Evolutionary conservation across 2,329 filamentous ascomycete genomes (phyloP).

Genomic region (Alternaria dauci): DNA sequence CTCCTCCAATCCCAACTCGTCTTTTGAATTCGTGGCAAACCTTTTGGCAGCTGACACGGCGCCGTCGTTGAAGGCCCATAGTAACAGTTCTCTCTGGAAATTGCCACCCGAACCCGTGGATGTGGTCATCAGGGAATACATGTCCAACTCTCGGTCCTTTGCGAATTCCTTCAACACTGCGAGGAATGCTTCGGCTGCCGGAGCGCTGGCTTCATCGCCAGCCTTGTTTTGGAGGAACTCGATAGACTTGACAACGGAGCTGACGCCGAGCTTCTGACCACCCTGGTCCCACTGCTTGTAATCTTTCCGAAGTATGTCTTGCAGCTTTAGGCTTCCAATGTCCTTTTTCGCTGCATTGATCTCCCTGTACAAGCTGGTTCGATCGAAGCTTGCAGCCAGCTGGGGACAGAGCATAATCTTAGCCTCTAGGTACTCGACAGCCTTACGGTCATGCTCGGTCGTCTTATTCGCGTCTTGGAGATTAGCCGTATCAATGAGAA

Average conservation of each 20-base stretch:
- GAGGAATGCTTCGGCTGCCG: constrained; percentile 54
- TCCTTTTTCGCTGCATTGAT: constrained; percentile 73
- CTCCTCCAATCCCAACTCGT: constrained; percentile 64
- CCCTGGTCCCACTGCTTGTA: constrained; percentile 78
- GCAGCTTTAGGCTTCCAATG: constrained; percentile 66
- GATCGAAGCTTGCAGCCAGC: constrained; percentile 58
- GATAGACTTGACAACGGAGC: constrained; percentile 70
- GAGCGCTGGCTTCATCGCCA: constrained; percentile 47
- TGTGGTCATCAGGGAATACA: constrained; percentile 76
- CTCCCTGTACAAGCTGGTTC: constrained; percentile 65
- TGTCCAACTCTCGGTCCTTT: constrained; percentile 65
- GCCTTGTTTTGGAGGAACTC: constrained; percentile 66
- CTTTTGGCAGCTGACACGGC: constrained; percentile 61
- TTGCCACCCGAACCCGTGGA: constrained; percentile 60
- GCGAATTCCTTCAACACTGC: constrained; percentile 62
- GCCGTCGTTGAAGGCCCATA: constrained; percentile 67
- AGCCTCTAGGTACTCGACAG: constrained; percentile 67
- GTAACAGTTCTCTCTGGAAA: constrained; percentile 72
- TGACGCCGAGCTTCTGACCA: constrained; percentile 69
- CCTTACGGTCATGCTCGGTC: constrained; percentile 66
- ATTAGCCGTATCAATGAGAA: constrained; percentile 77
- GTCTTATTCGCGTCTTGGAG: constrained; percentile 69
- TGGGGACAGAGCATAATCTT: constrained; percentile 56
- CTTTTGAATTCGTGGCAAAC: constrained; percentile 61
- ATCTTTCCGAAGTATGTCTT: constrained; percentile 79